phyloP scores from a whole-genome alignment of 164 flowering plant genomes.

The Tinospora cordifolia region DNA sequence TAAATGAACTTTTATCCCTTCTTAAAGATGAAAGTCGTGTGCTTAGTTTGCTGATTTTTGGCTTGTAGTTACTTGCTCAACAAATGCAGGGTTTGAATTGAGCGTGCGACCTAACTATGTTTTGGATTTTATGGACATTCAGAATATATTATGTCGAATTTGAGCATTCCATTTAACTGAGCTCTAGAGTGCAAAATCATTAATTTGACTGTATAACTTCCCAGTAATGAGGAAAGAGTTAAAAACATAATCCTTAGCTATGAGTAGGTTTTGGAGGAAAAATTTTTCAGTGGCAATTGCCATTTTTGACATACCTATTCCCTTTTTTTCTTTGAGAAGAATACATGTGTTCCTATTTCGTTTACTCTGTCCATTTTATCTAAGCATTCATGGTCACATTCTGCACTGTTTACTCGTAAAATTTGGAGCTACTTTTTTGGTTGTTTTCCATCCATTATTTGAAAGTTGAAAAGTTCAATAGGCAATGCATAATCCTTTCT shows the following conservation, averaged over 20 bases:
- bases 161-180: background rate
- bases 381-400: no score
- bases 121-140: background rate
- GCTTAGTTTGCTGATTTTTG: background rate
- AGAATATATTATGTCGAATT: background rate
- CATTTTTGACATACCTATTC: background rate
- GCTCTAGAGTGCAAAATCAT: background rate
- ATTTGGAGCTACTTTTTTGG: background rate
- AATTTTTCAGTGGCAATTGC: background rate
- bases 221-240: background rate
- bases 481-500: background rate
- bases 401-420: background rate
- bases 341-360: background rate
- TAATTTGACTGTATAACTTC: background rate
- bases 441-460: background rate
- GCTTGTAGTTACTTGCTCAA: background rate
- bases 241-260: background rate
- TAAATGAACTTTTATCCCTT: background rate
- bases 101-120: background rate
- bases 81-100: background rate
- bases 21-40: background rate
- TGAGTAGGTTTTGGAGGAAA: background rate
- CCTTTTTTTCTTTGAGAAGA: no score
- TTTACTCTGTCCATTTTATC: background rate
- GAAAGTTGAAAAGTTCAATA: background rate